Conservation (phyloP, 495 filamentous ascomycete genomes). For the Neurospora discreta region DNA sequence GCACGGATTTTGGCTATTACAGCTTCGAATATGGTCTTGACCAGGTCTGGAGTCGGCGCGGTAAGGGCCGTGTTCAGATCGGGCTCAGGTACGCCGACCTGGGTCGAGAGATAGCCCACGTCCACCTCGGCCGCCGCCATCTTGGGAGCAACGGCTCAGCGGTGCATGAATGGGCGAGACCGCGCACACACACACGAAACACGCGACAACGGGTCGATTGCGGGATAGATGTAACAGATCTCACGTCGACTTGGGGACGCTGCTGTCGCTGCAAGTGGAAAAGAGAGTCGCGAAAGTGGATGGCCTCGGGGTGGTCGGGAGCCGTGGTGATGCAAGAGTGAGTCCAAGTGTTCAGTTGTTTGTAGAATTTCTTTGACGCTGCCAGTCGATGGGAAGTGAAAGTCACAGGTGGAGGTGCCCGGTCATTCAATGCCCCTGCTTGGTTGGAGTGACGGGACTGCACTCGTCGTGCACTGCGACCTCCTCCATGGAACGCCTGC, state of each 20-base stretch:
- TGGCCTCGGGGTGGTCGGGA: not conserved
- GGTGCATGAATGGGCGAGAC: constrained; percentile 9
- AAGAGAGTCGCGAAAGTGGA: not conserved
- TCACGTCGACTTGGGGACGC: not conserved
- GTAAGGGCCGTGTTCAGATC: constrained; percentile 56
- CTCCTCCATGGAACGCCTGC: not conserved
- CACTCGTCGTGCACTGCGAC: not conserved
- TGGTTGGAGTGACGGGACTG: not conserved
- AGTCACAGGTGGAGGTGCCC: not conserved
- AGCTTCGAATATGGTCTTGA: constrained; percentile 53
- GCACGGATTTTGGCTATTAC: constrained; percentile 69
- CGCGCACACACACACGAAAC: not conserved
- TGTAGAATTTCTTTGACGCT: not conserved
- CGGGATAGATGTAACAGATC: not conserved
- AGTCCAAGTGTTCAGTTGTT: not conserved
- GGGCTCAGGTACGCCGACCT: constrained; percentile 58
- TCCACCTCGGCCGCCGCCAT: constrained; percentile 74
- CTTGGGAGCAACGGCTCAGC: constrained; percentile 18
- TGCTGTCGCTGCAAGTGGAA: not conserved
- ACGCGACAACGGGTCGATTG: not conserved
- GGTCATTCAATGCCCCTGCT: too few relatives aligned
- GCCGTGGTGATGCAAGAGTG: not conserved
- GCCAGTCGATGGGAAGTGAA: not conserved
- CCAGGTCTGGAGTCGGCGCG: constrained; percentile 66
- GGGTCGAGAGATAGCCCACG: constrained; percentile 61